Evolutionary conservation across 1,139 yeast genomes (phyloP), one percentile per base, ranked within the genome.

Genomic region (Magnusiomyces paraingens): DNA sequence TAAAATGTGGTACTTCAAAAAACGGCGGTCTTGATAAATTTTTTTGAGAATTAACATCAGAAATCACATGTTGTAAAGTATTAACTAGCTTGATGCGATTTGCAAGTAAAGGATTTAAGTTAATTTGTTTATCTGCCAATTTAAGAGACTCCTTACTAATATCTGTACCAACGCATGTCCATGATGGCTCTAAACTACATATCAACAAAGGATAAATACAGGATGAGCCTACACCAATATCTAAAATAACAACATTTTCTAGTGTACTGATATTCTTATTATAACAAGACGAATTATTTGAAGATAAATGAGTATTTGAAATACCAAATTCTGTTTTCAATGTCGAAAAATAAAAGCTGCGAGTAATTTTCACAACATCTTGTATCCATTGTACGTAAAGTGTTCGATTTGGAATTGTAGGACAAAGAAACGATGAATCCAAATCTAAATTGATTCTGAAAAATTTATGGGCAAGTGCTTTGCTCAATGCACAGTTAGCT

Each of bases 191-290:
- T 12, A 46, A 10, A 15, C 29, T 17, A n/a, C 29, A 17, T 5
- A 46, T 10, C 3, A 46, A 26, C 26, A 46, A 18, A 5, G 49
- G 49, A 40, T 46, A 46, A 20, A 46, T 46, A 46, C 49, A 46
- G 4, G 49, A 46, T n/a, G 49, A 46, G 2, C 49, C 49, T 2
- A 46, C 49, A 2, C 49, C 49, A n/a, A 46, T 35, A 20, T 46
- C 49, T 36, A 46, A 46, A 17, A 46, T 35, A 26, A 26, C 32
- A 26, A 26, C 15, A 40, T 46, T n/a, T 18, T 2, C n/a, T 21
- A 6, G 20, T 20, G 43, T 40, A 40, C 21, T n/a, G 11, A 21
- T 17, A 17, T 40, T 20, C 21, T 40, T n/a, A 21, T 10, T n/a
- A 40, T 40, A 17, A 10, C 14, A 17, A 40, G 3, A 3, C 15